These are phyloP conservation scores for Podaxis sp. DNA, from an alignment of 768 basidiomycete genomes.

Conservation along the genomic window DNA sequence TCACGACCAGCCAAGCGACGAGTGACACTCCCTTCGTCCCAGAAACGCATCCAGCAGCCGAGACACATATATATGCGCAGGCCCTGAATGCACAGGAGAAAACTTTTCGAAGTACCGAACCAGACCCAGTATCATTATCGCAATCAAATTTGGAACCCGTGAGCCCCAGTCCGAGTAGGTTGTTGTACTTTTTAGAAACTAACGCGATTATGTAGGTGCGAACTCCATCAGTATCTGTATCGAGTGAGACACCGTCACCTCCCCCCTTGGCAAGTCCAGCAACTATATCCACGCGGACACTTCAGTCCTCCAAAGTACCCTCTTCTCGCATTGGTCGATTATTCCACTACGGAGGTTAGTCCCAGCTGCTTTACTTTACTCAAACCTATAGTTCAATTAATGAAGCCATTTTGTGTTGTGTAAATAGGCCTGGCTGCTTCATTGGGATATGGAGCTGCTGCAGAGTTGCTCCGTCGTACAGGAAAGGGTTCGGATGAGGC, in stretches of 20 bases:
- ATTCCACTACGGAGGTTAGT: constrained; percentile 89
- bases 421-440: constrained; percentile 84
- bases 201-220: too few relatives aligned
- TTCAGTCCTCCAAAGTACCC: constrained; percentile 86
- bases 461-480: constrained; percentile 78
- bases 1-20: too few relatives aligned
- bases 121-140: too few relatives aligned
- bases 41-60: too few relatives aligned
- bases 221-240: neutral
- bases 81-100: too few relatives aligned
- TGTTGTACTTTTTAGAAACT: too few relatives aligned
- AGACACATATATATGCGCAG: too few relatives aligned
- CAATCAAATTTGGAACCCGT: too few relatives aligned
- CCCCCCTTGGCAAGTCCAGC: constrained; percentile 9
- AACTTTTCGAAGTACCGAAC: too few relatives aligned
- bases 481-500: constrained; percentile 33
- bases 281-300: constrained; percentile 35
- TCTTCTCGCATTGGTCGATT: constrained; percentile 86
- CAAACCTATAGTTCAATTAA: neutral
- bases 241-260: neutral
- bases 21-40: too few relatives aligned
- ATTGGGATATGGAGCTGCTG: constrained; percentile 84
- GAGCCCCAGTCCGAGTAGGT: too few relatives aligned
- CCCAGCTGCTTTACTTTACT: neutral
- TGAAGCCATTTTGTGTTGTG: neutral